Evolutionary conservation across 768 basidiomycete species (phyloP).

Genomic region (Strobilomyces dryophilus): DNA sequence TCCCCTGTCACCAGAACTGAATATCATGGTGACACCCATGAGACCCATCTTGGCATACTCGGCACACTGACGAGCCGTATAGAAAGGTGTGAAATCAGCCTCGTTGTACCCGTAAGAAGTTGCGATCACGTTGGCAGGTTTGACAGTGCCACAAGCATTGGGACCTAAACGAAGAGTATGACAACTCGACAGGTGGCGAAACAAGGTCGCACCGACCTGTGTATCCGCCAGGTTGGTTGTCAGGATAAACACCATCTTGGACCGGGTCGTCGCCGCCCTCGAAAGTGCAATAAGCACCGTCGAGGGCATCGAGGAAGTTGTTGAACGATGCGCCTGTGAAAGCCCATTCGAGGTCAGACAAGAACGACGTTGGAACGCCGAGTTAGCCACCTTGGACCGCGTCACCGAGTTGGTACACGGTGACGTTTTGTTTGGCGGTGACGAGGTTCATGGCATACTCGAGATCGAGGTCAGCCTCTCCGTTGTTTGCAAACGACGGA

Average conservation of each 20-base stretch:
- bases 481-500: conserved; percentile 39
- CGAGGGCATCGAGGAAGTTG: conserved; percentile 44
- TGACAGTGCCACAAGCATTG: conserved; percentile 35
- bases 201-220: conserved; percentile 25
- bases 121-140: conserved; percentile 40
- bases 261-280: conserved; percentile 42
- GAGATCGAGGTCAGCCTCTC: conserved; percentile 70
- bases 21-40: conserved; percentile 45
- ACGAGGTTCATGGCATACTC: conserved; percentile 59
- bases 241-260: conserved; percentile 41
- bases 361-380: neutral
- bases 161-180: conserved; percentile 11
- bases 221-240: conserved; percentile 36
- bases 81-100: conserved; percentile 31
- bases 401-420: conserved; percentile 41
- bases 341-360: neutral
- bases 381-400: conserved; percentile 28
- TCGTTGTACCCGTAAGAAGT: conserved; percentile 40
- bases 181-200: neutral
- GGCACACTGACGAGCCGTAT: conserved; percentile 39
- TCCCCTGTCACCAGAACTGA: conserved; percentile 38
- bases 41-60: conserved; percentile 51
- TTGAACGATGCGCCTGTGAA: conserved; percentile 38
- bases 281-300: conserved; percentile 40
- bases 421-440: conserved; percentile 31